These are phyloP conservation scores for Colletotrichum tabaci DNA, from an alignment of 2,329 filamentous ascomycete genomes.

Conservation along the genomic window DNA sequence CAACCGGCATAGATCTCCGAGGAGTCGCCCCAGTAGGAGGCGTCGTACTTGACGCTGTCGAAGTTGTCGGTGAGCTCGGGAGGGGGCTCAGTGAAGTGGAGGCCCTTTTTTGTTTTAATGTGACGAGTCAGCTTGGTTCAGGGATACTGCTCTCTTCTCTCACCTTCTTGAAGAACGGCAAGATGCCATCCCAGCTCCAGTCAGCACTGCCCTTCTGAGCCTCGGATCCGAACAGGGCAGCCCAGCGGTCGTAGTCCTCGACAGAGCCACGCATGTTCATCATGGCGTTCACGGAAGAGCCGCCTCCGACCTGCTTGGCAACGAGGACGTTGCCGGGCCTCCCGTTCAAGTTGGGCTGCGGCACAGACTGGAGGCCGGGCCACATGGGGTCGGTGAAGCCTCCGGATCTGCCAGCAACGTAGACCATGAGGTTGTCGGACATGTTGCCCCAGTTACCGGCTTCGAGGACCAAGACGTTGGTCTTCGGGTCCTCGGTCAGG, in stretches of 20 bases:
- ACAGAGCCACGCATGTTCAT: slow-evolving; percentile 40
- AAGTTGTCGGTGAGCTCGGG: slow-evolving; percentile 45
- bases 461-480: slow-evolving; percentile 31
- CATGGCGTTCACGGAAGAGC: slow-evolving; percentile 43
- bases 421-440: slow-evolving; percentile 22
- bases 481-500: slow-evolving; percentile 42
- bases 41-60: slow-evolving; percentile 49
- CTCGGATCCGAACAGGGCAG: slow-evolving; percentile 56
- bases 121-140: neutral
- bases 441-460: slow-evolving; percentile 38
- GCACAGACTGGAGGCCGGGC: slow-evolving; percentile 26
- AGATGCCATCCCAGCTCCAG: slow-evolving; percentile 55
- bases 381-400: slow-evolving; percentile 4
- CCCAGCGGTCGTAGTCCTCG: slow-evolving; percentile 49
- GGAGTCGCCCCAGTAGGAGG: slow-evolving; percentile 55
- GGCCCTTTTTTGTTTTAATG: slow-evolving; percentile 1
- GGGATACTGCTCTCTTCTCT: neutral
- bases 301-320: slow-evolving; percentile 38
- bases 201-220: slow-evolving; percentile 40
- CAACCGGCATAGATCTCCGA: slow-evolving; percentile 55
- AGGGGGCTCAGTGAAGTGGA: slow-evolving; percentile 39
- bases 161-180: slow-evolving; percentile 62
- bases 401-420: neutral
- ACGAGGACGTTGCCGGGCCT: slow-evolving; percentile 24
- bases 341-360: slow-evolving; percentile 30